Evolutionary conservation across 192 early-diverging fungal genomes (phyloP).

Genomic region (Backusella psychrophila): DNA sequence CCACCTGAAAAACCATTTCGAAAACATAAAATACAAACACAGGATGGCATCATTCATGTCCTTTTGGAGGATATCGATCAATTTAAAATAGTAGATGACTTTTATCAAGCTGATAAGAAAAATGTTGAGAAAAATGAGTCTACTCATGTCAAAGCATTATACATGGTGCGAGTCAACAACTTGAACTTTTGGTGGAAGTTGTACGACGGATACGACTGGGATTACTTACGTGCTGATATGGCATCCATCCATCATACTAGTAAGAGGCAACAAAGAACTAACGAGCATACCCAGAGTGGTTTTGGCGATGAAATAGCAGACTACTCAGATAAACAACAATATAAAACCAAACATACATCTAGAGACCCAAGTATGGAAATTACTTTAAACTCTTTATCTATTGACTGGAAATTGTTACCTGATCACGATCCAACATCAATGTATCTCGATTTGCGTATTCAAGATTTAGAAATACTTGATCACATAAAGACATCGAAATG

Average conservation of each 20-base stretch:
- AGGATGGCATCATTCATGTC: constrained; percentile 38
- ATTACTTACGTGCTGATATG: constrained; percentile 28
- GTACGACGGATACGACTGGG: constrained; percentile 72
- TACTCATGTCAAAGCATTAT: constrained; percentile 16
- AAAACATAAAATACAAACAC: not conserved
- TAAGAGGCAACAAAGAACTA: not conserved
- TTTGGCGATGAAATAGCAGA: not conserved
- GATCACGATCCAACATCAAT: constrained; percentile 41
- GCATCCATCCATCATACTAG: not conserved
- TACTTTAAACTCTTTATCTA: constrained; percentile 43
- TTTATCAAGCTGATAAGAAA: constrained; percentile 44
- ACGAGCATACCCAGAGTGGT: not conserved
- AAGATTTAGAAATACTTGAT: constrained; percentile 76
- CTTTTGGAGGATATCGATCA: constrained; percentile 19
- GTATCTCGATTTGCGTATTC: constrained; percentile 47
- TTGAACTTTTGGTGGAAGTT: constrained; percentile 60
- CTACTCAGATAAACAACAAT: not conserved
- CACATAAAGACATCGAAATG: constrained; percentile 70
- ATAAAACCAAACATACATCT: constrained; percentile 22
- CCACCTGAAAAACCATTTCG: constrained; percentile 22
- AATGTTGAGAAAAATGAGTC: constrained; percentile 38
- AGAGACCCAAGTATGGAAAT: constrained; percentile 54
- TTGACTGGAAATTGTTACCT: constrained; percentile 56
- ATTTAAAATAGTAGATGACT: constrained; percentile 2
- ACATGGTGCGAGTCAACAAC: constrained; percentile 53